A percentile compares a stretch with the other conserved stretches of the same genome.
Evolutionary conservation across 345 rosid genomes (phyloP).

Genomic region (Ailanthus altissimus): DNA sequence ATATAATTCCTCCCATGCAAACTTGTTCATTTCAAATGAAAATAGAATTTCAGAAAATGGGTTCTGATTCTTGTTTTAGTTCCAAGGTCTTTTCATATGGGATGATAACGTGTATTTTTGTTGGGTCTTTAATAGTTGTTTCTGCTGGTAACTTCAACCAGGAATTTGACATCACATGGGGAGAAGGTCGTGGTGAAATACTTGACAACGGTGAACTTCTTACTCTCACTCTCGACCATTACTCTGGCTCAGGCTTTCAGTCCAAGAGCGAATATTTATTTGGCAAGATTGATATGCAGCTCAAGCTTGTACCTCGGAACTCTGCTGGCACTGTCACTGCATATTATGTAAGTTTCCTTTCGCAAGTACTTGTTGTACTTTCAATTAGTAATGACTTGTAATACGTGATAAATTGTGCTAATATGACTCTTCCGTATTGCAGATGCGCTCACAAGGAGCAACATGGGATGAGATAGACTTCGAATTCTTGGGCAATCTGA

Average conservation of each 20-base stretch:
- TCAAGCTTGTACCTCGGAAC: conserved; percentile 44
- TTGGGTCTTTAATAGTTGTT: conserved; percentile 10
- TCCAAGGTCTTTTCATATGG: not conserved
- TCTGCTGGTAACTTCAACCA: conserved; percentile 19
- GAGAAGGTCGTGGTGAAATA: conserved; percentile 35
- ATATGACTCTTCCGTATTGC: conserved; percentile 13
- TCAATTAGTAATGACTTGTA: no score
- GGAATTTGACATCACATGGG: conserved; percentile 22
- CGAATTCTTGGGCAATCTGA: conserved; percentile 74
- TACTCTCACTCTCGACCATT: conserved; percentile 31
- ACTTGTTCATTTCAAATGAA: not conserved
- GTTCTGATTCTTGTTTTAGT: not conserved
- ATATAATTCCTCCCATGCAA: not conserved
- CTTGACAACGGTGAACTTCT: conserved; percentile 33
- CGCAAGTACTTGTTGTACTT: no score
- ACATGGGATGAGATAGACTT: conserved; percentile 74
- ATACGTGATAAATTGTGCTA: no score
- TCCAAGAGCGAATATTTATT: conserved; percentile 37
- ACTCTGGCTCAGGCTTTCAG: conserved; percentile 42
- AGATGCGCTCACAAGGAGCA: conserved; percentile 59
- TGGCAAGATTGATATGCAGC: conserved; percentile 39
- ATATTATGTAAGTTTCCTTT: conserved; percentile 34
- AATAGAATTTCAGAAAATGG: not conserved
- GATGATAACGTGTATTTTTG: not conserved
- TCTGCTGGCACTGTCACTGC: conserved; percentile 53